Evolutionary conservation across 2,329 filamentous ascomycete genomes (phyloP), one percentile per base, ranked within the genome.

Genomic region (Colletotrichum brevisporum): DNA sequence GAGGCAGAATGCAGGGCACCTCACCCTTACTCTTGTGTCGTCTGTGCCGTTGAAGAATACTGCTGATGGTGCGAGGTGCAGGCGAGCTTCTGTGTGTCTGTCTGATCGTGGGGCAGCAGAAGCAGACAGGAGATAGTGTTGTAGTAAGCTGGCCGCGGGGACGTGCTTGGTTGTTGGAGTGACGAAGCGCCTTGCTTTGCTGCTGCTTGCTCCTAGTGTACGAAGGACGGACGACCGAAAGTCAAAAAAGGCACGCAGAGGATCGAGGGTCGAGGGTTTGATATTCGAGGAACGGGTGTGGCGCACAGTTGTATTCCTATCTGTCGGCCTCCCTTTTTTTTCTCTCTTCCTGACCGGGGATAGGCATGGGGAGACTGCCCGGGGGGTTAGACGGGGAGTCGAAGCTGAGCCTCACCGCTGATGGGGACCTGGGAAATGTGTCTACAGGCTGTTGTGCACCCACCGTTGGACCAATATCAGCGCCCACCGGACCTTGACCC

Each of bases 331-430:
- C 62, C 59, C 59, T 62, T 65, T 69, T 65, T 65, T 59, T 51
- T 63, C 36, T 16, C 18, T 41, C 31, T 56, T 51, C 6, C 53
- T 51, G 62, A 43, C 57, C 56, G 51, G 58, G 67, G 47, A 60
- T 61, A 6, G 41, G 41, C 13, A 43, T 43, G 41, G 41, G 41
- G 41, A 36, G 31, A 36, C 31, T 24, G n/a, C n/a, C n/a, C n/a
- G 31, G 31, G 58, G 67, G 45, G 18, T 47, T 16, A 57, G 43
- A 68, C 47, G 66, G 66, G 66, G 66, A 69, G 60, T 60, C 55
- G 54, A 69, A 66, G 62, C 55, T 69, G 66, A 69, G 66, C 60
- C 66, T 69, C 66, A 64, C 66, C 66, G 62, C 54, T 59, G 43
- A 69, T 51, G 66, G 65, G 61, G 54, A 60, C 61, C 48, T 48